phyloP scores from a whole-genome alignment of 176 grass and related monocot genomes.

The Typha latifolia region DNA sequence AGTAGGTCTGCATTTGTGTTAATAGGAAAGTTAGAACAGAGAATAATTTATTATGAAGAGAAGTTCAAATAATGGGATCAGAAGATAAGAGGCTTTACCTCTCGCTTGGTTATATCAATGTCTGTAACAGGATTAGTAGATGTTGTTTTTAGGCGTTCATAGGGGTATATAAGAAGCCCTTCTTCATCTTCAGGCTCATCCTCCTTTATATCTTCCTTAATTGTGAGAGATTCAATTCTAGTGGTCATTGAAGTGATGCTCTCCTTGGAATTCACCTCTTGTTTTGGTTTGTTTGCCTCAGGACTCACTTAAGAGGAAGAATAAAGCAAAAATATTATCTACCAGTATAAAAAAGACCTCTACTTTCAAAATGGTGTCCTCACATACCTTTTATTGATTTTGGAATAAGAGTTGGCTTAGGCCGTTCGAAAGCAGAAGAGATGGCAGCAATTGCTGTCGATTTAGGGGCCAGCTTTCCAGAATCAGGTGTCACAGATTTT shows the following conservation, averaged over 20 bases:
- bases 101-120: conserved; percentile 77
- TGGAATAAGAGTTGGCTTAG: conserved; percentile 27
- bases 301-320: conserved; percentile 20
- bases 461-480: conserved; percentile 31
- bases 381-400: conserved; percentile 59
- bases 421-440: conserved; percentile 47
- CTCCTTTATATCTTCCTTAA: conserved; percentile 54
- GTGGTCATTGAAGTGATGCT: conserved; percentile 8
- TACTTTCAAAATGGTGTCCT: background rate
- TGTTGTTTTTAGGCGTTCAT: conserved; percentile 62
- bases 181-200: conserved; percentile 73
- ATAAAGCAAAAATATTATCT: background rate
- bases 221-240: conserved; percentile 48
- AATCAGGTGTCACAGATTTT: conserved; percentile 59
- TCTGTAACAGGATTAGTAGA: conserved; percentile 56
- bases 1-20: conserved; percentile 49
- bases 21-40: background rate
- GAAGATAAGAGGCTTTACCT: conserved; percentile 44
- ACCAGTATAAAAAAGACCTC: background rate
- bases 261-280: conserved; percentile 32
- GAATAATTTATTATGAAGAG: conserved; percentile 3
- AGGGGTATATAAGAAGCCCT: conserved; percentile 49
- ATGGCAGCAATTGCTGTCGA: conserved; percentile 30
- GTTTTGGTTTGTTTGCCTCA: conserved; percentile 31
- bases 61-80: background rate